Evolutionary conservation across 257 asterid genomes (phyloP), one percentile per base, ranked within the genome.

Genomic region (Perilla frutescens): DNA sequence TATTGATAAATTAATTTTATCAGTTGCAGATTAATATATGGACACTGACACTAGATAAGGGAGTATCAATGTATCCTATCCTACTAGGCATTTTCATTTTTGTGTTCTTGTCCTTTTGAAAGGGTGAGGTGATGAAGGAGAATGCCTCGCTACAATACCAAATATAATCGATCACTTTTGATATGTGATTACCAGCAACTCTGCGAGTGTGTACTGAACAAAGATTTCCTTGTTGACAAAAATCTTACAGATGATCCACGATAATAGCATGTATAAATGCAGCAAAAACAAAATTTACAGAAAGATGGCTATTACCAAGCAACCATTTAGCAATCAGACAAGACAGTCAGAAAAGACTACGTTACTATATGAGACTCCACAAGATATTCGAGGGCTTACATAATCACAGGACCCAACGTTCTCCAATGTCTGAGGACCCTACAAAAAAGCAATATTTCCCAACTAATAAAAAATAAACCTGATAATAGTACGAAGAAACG

Each of bases 351-450:
- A 26, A 31, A 62, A 40, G 29, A 53, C 40, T 5, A 8, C 34
- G 41, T 72, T 67, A 14, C 60, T 13, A 36, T 29, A 57, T 48
- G 57, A 32, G 65, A 74, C 74, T 70, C 43, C 61, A 55, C 37
- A 59, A 60, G 66, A 75, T 11, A 80, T 75, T 70, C 56, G 78
- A 76, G 71, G 43, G 77, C 97, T 90, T 72, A 94, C 99, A 75
- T 90, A 94, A 81, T 86, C 90, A 85, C 97, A 94, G 20, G 61
- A 62, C 55, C 97, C 97, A 76, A 69, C 76, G 63, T 71, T 80
- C 74, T 88, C 89, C 76, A 94, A 77, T 69, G 77, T 78, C 70
- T 62, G 83, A 15, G 97, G 97, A 64, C 81, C 96, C 98, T 93
- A 89, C 44, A 81, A 75, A 74, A 62, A 66, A 56, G 48, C 70